phyloP scores from a whole-genome alignment of 2,329 filamentous ascomycete genomes.

The Alternaria rosae region DNA sequence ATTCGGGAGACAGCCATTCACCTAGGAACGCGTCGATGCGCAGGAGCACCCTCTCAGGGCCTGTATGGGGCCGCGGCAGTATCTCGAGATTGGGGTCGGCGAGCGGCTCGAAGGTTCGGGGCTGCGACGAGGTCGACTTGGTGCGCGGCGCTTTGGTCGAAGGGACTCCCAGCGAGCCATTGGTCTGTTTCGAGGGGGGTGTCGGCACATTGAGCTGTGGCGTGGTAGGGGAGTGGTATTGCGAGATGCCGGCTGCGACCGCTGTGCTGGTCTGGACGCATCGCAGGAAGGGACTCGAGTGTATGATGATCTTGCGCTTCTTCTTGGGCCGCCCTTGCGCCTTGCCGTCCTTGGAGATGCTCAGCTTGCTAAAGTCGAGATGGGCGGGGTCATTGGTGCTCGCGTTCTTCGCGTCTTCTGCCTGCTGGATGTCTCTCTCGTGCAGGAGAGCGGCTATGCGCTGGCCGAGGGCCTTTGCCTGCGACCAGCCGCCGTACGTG shows the following conservation, averaged over 20 bases:
- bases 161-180: constrained; percentile 17
- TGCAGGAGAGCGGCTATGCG: constrained; percentile 79
- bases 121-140: constrained; percentile 28
- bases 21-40: constrained; percentile 92
- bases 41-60: constrained; percentile 56
- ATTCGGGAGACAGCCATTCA: constrained; percentile 93
- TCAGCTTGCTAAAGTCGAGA: constrained; percentile 32
- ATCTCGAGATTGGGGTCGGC: constrained; percentile 49
- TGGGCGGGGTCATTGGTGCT: constrained; percentile 28
- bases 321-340: constrained; percentile 39
- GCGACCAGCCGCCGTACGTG: constrained; percentile 92
- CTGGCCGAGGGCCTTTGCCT: constrained; percentile 80
- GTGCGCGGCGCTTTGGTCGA: constrained; percentile 24
- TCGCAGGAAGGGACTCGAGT: constrained; percentile 91
- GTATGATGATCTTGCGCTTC: constrained; percentile 81
- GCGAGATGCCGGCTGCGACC: constrained; percentile 83
- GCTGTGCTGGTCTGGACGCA: constrained; percentile 92
- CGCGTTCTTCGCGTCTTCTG: constrained; percentile 35
- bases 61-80: constrained; percentile 41
- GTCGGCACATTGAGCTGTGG: constrained; percentile 30
- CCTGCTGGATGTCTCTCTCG: constrained; percentile 57
- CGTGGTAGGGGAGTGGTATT: constrained; percentile 58
- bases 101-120: constrained; percentile 41
- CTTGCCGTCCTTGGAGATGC: constrained; percentile 15
- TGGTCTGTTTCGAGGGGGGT: constrained; percentile 27